These are phyloP conservation scores for Sechiopsis laciniata DNA, from an alignment of 306 rosid genomes.

Conservation along the genomic window DNA sequence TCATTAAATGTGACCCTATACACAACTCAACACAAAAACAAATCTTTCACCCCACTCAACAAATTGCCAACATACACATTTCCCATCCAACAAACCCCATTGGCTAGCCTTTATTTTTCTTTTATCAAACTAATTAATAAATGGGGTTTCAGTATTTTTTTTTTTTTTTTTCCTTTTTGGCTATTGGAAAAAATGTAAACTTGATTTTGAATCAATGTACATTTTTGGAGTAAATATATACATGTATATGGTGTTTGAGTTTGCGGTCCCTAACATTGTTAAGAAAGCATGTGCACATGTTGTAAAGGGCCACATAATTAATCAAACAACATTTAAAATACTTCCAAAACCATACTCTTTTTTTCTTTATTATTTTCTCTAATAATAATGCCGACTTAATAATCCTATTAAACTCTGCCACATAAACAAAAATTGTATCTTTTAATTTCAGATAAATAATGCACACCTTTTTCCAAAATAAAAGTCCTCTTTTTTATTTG, in stretches of 20 bases:
- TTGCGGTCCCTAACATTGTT: slow-evolving; percentile 26
- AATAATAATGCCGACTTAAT: background rate
- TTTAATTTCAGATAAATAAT: slow-evolving; percentile 4
- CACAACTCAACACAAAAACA: background rate
- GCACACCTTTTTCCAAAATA: background rate
- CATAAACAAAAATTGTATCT: background rate
- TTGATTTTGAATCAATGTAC: background rate
- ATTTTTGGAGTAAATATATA: background rate
- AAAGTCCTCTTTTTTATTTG: background rate
- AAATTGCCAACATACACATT: slow-evolving; percentile 20
- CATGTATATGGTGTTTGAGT: background rate
- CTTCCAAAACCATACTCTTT: background rate
- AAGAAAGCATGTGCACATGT: slow-evolving; percentile 38
- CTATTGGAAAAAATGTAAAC: background rate
- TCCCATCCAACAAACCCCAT: slow-evolving; percentile 24
- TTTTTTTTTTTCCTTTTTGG: background rate
- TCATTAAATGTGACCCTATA: slow-evolving; percentile 1
- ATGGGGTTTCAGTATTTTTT: background rate
- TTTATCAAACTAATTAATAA: too few relatives aligned
- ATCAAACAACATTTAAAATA: slow-evolving; percentile 20
- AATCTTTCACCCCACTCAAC: slow-evolving; percentile 27
- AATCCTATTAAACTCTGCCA: background rate
- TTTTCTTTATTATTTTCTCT: background rate
- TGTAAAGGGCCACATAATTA: slow-evolving; percentile 23
- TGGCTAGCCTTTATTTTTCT: background rate